Conservation (phyloP, 192 early-diverging fungal species). For the Coemansia sp. region DNA sequence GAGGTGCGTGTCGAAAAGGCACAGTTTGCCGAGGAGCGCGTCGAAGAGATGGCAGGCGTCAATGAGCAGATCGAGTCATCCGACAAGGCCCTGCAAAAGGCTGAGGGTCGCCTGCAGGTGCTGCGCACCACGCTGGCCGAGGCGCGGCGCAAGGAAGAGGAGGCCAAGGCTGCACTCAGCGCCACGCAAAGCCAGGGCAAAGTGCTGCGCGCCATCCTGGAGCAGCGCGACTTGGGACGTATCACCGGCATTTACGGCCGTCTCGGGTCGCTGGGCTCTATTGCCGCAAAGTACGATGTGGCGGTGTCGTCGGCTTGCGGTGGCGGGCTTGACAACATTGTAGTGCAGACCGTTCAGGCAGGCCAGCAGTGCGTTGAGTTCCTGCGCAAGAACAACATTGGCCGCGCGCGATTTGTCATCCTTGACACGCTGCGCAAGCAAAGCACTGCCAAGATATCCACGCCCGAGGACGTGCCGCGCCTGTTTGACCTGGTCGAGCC, state of each 20-base stretch:
- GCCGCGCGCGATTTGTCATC: slow-evolving; percentile 80
- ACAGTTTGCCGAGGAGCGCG: slow-evolving; percentile 30
- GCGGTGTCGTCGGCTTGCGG: slow-evolving; percentile 90
- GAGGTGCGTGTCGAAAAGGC: slow-evolving; percentile 48
- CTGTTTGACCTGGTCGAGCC: slow-evolving; percentile 88
- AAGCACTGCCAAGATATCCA: slow-evolving; percentile 54
- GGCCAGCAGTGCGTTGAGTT: slow-evolving; percentile 90
- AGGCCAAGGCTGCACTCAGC: slow-evolving; percentile 62
- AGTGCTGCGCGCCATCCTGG: slow-evolving; percentile 66
- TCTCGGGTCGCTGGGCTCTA: slow-evolving; percentile 93
- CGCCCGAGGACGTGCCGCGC: slow-evolving; percentile 78
- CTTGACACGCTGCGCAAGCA: slow-evolving; percentile 70
- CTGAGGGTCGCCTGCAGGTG: slow-evolving; percentile 36
- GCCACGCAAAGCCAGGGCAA: slow-evolving; percentile 65
- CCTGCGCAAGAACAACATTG: slow-evolving; percentile 79
- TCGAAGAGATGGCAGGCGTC: slow-evolving; percentile 46
- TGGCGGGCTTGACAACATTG: slow-evolving; percentile 74
- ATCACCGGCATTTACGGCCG: slow-evolving; percentile 82
- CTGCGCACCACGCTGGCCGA: slow-evolving; percentile 35
- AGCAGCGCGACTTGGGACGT: slow-evolving; percentile 66
- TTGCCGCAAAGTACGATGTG: slow-evolving; percentile 92
- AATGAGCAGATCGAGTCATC: slow-evolving; percentile 57
- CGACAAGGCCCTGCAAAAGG: slow-evolving; percentile 42
- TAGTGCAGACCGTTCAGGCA: slow-evolving; percentile 84
- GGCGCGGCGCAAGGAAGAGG: slow-evolving; percentile 67